Conservation (phyloP, 192 early-diverging fungal genomes). For the Coemansia sp. region DNA sequence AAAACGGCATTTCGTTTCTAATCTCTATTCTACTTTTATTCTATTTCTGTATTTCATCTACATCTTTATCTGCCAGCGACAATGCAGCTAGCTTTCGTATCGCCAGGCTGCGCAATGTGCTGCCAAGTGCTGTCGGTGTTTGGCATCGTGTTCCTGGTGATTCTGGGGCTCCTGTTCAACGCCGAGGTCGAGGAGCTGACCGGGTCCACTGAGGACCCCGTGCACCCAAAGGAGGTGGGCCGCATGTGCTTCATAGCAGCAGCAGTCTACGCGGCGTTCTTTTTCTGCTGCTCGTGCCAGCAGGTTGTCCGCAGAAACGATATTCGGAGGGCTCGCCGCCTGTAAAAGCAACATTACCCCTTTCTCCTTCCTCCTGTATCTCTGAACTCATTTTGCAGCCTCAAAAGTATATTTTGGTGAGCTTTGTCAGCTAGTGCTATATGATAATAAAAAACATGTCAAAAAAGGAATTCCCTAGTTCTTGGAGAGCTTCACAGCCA, state of each 20-base stretch:
- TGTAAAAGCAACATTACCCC: slow-evolving; percentile 12
- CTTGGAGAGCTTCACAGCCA: slow-evolving; percentile 53
- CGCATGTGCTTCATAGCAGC: slow-evolving; percentile 53
- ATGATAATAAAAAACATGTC: too few species aligned
- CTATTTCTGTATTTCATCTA: slow-evolving; percentile 11
- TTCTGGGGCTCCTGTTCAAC: slow-evolving; percentile 51
- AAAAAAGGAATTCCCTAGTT: slow-evolving; percentile 15
- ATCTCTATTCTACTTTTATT: slow-evolving; percentile 1
- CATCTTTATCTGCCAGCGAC: neutral
- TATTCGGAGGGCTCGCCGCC: slow-evolving; percentile 42
- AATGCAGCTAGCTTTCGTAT: slow-evolving; percentile 55
- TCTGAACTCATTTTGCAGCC: too few species aligned
- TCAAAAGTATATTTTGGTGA: too few species aligned
- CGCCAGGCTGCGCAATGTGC: slow-evolving; percentile 53
- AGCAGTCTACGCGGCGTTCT: slow-evolving; percentile 48
- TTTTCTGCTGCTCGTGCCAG: slow-evolving; percentile 56
- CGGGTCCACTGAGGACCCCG: slow-evolving; percentile 52
- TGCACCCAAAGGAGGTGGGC: slow-evolving; percentile 53
- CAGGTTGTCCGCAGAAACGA: slow-evolving; percentile 38
- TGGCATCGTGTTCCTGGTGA: slow-evolving; percentile 51
- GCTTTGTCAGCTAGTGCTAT: too few species aligned
- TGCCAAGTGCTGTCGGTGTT: slow-evolving; percentile 54
- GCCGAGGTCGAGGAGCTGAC: slow-evolving; percentile 53
- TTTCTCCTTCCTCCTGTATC: neutral
- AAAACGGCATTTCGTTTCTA: neutral